Evolutionary conservation across 164 flowering plant species (phyloP).

Genomic region (Stephania cephalantha): DNA sequence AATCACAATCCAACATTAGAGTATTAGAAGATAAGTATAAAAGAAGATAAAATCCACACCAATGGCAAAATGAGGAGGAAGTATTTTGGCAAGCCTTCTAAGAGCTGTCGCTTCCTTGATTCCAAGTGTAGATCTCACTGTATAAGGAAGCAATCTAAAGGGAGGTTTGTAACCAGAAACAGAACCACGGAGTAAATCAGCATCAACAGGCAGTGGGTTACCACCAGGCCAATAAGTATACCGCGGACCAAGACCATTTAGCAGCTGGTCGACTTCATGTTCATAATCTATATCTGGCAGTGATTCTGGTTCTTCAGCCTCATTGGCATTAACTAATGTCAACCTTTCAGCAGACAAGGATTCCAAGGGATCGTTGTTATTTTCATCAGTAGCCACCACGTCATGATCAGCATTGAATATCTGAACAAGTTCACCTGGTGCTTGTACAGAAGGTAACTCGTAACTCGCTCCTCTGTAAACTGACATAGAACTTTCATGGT

Average conservation of each 20-base stretch:
- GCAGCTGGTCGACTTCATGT: conserved; percentile 68
- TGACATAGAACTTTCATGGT: conserved; percentile 74
- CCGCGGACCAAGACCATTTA: conserved; percentile 82
- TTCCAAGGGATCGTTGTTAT: conserved; percentile 13
- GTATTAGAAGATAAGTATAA: neutral
- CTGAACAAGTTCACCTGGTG: conserved; percentile 26
- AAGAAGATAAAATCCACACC: conserved; percentile 33
- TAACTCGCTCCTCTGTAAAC: conserved; percentile 77
- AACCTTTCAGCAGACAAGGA: conserved; percentile 12
- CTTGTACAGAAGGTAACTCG: conserved; percentile 40
- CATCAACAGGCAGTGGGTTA: conserved; percentile 90
- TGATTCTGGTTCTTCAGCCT: conserved; percentile 21
- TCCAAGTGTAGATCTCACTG: conserved; percentile 56
- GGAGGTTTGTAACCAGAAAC: conserved; percentile 75
- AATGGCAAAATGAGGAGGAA: conserved; percentile 96
- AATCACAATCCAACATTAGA: neutral
- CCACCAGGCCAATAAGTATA: conserved; percentile 81
- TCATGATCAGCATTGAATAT: conserved; percentile 15
- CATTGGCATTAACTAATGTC: conserved; percentile 19
- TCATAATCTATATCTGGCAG: conserved; percentile 55
- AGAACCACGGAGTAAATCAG: conserved; percentile 75
- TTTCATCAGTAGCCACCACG: conserved; percentile 15
- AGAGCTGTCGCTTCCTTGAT: conserved; percentile 59
- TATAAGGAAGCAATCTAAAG: conserved; percentile 86
- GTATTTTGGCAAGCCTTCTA: conserved; percentile 64